Evolutionary conservation across 768 basidiomycete species (phyloP).

Genomic region (Mycena albidolilacea): DNA sequence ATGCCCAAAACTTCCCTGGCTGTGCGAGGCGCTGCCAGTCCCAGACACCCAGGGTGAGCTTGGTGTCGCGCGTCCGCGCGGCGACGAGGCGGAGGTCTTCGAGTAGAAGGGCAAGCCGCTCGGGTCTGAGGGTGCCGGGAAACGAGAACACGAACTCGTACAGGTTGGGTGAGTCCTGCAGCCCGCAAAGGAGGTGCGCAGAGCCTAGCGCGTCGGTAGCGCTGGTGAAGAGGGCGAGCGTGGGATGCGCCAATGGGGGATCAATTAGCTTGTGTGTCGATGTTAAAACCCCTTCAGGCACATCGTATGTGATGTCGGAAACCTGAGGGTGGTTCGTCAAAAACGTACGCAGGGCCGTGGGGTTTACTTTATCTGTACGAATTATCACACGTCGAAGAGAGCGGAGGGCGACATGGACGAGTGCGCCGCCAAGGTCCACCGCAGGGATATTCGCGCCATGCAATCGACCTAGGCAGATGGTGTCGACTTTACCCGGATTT

Average conservation of each 20-base stretch:
- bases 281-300: constrained; percentile 14
- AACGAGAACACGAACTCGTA: constrained; percentile 14
- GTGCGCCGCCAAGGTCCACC: constrained; percentile 19
- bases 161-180: constrained; percentile 25
- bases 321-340: constrained; percentile 10
- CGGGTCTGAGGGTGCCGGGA: constrained; percentile 16
- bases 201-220: constrained; percentile 15
- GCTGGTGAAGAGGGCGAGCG: constrained; percentile 18
- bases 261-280: constrained; percentile 20
- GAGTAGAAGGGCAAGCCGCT: constrained; percentile 9
- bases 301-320: constrained; percentile 13
- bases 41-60: constrained; percentile 15
- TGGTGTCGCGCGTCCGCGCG: constrained; percentile 18
- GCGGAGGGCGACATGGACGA: constrained; percentile 9
- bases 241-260: constrained; percentile 23
- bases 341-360: constrained; percentile 17
- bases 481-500: constrained; percentile 22
- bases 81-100: constrained; percentile 21
- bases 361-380: constrained; percentile 8
- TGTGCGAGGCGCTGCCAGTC: neutral
- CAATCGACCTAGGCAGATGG: constrained; percentile 20
- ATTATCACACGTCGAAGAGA: constrained; percentile 13
- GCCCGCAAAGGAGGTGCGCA: constrained; percentile 16
- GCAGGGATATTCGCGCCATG: constrained; percentile 22
- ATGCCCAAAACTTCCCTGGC: constrained; percentile 4